Evolutionary conservation across 257 asterid genomes (phyloP).

Genomic region (Przewalskia tangutica): DNA sequence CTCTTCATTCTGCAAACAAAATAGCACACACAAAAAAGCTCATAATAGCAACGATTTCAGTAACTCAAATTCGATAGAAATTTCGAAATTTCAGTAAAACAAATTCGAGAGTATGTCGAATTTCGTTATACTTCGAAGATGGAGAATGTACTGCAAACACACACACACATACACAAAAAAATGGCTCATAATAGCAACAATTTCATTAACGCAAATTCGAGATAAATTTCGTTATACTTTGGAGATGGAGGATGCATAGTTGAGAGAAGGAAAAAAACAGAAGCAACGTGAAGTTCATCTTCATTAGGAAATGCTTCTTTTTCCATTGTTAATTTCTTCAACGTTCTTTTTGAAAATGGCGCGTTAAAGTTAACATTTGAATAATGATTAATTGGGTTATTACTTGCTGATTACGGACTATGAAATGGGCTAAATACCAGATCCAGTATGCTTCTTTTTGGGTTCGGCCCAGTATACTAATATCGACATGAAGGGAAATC

Average conservation of each 20-base stretch:
- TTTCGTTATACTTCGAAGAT: too few species aligned
- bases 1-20: slow-evolving; percentile 16
- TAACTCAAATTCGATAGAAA: background rate
- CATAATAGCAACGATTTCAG: background rate
- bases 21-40: background rate
- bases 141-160: background rate
- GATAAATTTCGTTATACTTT: background rate
- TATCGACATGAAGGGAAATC: too few species aligned
- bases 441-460: background rate
- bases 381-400: background rate
- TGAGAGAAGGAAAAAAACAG: slow-evolving; percentile 78
- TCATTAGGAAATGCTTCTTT: slow-evolving; percentile 50
- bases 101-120: too few species aligned
- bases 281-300: slow-evolving; percentile 61
- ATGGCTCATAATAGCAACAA: background rate
- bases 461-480: background rate
- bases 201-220: background rate
- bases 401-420: background rate
- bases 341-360: slow-evolving; percentile 38
- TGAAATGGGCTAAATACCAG: background rate
- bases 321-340: slow-evolving; percentile 21
- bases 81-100: background rate
- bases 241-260: slow-evolving; percentile 21
- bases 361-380: slow-evolving; percentile 25
- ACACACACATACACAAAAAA: too few species aligned